Evolutionary conservation across 495 filamentous ascomycete species (phyloP), one percentile per base, ranked within the genome.

Genomic region (Daldinia concentrica): DNA sequence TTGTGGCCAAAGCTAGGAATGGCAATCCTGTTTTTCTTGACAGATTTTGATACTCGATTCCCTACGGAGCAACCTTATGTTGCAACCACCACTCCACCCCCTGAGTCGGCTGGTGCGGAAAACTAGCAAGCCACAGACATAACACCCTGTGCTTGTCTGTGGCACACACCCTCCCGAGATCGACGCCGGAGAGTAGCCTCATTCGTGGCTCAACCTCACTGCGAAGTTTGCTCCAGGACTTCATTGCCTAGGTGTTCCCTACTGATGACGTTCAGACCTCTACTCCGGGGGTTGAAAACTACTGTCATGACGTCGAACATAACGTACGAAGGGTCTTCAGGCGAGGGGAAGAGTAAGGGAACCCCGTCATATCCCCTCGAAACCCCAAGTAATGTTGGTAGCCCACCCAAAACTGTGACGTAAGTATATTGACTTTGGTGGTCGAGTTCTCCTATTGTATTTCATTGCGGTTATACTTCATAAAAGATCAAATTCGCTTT

Each of bases 221-320:
- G 24, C 36, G 32, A 71, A 56, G 56, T 51, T 52, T 68, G 56
- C 43, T 30, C 39, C 69, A 37, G 54, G 54, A 37, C 58, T 43
- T 45, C 34, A 50, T 74, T 48, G 63, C 64, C 62, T 52, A 66
- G 60, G 68, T 68, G 30, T 71, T 56, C 71, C 67, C 67, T 71
- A 72, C 58, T 66, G 45, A 76, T 78, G 76, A 78, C 76, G 76
- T 76, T 60, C 65, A 29, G 22, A 43, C 17, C 29, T 45, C 17
- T 39, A 17, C 52, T 15, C 57, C 15, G 29, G 8, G 66, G 32
- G 41, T 29, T 26, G 59, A 50, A 22, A 45, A 24, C 24, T 32
- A 24, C 6, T 55, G 36, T 68, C 71, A 76, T 78, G 76, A 78
- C 76, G 76, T 78, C 74, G 68, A 72, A 56, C 37, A 34, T 0